phyloP scores from a whole-genome alignment of 225 moss, liverwort and hornwort species.

The Sphagnum contortum region DNA sequence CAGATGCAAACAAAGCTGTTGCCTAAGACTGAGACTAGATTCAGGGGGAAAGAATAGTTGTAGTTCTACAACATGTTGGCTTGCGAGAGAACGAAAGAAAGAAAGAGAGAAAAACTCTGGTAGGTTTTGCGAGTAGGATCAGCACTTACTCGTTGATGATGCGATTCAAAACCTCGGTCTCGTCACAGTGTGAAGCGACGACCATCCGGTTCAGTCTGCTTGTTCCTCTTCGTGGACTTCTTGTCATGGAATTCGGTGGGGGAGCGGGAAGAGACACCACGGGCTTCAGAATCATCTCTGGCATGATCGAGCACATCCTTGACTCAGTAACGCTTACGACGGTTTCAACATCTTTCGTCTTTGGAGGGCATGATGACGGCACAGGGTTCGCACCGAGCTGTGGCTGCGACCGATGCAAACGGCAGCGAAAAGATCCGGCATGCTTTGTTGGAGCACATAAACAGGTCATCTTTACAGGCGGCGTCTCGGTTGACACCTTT shows the following conservation, averaged over 20 bases:
- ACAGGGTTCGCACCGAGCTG: conserved; percentile 22
- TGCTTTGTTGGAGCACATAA: conserved; percentile 75
- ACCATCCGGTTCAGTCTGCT: conserved; percentile 35
- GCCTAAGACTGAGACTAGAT: not conserved
- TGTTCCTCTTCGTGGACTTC: conserved; percentile 22
- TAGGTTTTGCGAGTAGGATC: not conserved
- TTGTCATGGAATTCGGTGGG: conserved; percentile 2
- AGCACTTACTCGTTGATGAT: conserved; percentile 1
- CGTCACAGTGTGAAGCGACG: conserved; percentile 10
- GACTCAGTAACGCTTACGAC: conserved; percentile 9
- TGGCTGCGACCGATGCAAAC: conserved; percentile 48
- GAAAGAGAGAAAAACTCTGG: not conserved
- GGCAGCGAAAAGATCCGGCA: conserved; percentile 78
- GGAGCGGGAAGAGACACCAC: not conserved
- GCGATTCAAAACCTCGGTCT: conserved; percentile 1
- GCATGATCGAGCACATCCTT: not conserved
- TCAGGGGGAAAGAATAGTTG: not conserved
- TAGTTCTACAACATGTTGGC: not conserved
- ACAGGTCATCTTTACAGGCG: conserved; percentile 59
- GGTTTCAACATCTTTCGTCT: conserved; percentile 17
- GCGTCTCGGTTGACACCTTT: not conserved
- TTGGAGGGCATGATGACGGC: conserved; percentile 6
- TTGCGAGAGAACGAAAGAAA: not conserved
- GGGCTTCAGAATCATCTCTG: not conserved
- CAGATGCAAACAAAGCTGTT: not conserved